phyloP scores from a whole-genome alignment of 345 rosid genomes.

The Brassica rapa region DNA sequence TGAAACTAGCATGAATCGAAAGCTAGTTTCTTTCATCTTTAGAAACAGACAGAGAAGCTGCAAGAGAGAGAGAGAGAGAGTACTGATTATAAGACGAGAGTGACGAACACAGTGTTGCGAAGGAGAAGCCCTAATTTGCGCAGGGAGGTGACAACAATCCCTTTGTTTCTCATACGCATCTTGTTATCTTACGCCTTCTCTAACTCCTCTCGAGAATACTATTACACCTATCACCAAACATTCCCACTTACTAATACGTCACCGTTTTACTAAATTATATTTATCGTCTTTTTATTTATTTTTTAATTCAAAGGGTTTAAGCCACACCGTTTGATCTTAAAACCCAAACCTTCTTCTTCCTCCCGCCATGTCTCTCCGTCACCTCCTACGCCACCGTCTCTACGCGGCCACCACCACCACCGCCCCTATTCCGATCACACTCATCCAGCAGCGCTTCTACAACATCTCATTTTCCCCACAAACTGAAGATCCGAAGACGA shows the following conservation, averaged over 20 bases:
- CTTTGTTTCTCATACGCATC: constrained; percentile 50
- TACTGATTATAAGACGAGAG: constrained; percentile 36
- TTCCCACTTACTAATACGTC: background rate
- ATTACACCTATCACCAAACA: constrained; percentile 31
- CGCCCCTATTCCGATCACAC: background rate
- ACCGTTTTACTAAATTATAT: background rate
- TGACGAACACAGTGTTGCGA: constrained; percentile 28
- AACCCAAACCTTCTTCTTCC: background rate
- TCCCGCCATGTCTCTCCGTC: background rate
- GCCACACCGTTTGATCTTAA: background rate
- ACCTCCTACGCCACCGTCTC: background rate
- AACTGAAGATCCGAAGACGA: background rate
- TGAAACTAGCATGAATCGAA: constrained; percentile 16
- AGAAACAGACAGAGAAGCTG: constrained; percentile 8
- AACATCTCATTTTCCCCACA: background rate
- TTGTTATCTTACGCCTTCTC: constrained; percentile 55
- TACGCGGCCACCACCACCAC: background rate
- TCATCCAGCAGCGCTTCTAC: background rate
- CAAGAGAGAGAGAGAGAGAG: constrained; percentile 15
- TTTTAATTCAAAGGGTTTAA: background rate
- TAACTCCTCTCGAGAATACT: background rate
- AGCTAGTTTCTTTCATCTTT: constrained; percentile 7
- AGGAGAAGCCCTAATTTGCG: constrained; percentile 78
- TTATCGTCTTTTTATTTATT: background rate
- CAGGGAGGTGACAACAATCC: constrained; percentile 51